These are phyloP conservation scores for Alternaria arborescens DNA, from an alignment of 2,329 filamentous ascomycete genomes.

Conservation along the genomic window DNA sequence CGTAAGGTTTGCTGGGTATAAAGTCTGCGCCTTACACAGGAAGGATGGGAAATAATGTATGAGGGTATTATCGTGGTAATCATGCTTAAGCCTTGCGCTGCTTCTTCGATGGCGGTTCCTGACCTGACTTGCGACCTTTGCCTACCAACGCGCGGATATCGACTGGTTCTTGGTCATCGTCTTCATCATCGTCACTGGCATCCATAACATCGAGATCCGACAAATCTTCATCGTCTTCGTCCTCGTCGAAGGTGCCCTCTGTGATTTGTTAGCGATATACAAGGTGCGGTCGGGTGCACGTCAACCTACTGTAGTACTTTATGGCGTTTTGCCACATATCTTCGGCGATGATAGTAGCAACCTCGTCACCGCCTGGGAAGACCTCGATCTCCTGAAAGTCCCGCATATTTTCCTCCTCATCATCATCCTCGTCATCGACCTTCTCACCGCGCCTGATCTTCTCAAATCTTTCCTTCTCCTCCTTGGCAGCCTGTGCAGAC, in stretches of 20 bases:
- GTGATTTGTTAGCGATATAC: slow-evolving; percentile 49
- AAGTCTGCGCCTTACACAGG: slow-evolving; percentile 4
- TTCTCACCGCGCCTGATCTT: slow-evolving; percentile 53
- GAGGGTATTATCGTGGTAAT: not conserved
- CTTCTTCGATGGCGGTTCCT: slow-evolving; percentile 50
- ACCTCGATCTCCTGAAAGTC: slow-evolving; percentile 79
- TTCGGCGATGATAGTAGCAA: slow-evolving; percentile 82
- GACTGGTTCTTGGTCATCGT: slow-evolving; percentile 61
- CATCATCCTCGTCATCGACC: slow-evolving; percentile 46
- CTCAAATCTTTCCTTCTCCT: slow-evolving; percentile 67
- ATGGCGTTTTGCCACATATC: slow-evolving; percentile 89
- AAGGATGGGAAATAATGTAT: not conserved
- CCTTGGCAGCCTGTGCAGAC: slow-evolving; percentile 67
- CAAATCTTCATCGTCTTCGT: slow-evolving; percentile 62
- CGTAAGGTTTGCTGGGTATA: slow-evolving; percentile 10
- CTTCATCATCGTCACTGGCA: slow-evolving; percentile 57
- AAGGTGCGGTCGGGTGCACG: not conserved
- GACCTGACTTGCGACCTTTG: slow-evolving; percentile 55
- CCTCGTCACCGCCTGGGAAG: slow-evolving; percentile 84
- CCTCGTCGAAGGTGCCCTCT: slow-evolving; percentile 66
- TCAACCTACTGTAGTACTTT: slow-evolving; percentile 84
- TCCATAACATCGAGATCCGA: slow-evolving; percentile 70
- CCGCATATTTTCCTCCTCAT: slow-evolving; percentile 66
- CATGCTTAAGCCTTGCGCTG: slow-evolving; percentile 50
- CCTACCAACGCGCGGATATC: slow-evolving; percentile 58